Base-by-base conservation (phyloP, 495 filamentous ascomycete species). In the Podospora fimiseda region DNA sequence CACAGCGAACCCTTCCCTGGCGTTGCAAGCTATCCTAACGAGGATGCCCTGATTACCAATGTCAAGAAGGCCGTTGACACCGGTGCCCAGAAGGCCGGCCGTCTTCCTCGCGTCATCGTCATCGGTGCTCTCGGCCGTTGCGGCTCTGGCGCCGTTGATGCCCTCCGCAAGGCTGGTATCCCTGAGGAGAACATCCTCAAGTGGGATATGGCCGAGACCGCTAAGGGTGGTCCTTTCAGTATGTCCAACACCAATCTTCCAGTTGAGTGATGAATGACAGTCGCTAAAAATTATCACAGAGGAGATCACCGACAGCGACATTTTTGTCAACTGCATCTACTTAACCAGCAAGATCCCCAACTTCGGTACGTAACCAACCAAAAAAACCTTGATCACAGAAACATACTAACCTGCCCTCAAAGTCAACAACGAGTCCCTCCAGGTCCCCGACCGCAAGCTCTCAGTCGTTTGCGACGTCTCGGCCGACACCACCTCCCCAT, bases 121-220 rank as follows among this genome's bases (percentile, higher is more conserved):
- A 84, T 84, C 49, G 82, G 82, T 41, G 82, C 82, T 8, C 68
- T 95, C 19, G 92, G 93, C 49, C 85, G 92, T 48, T 96, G 91
- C 65, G 93, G 92, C 19, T 80, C 76, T 9, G 93, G 92, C 41
- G 89, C 93, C 20, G 84, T 95, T 3, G 84, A 92, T 47, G 71
- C 93, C 52, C 87, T 85, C 59, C 75, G 80, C 60, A 82, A 84
- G 70, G 85, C 82, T 19, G 92, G 90, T 41, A 74, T 96, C 24
- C 80, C 83, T 9, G 79, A 84, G 15, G 79, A 81, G 53, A 80
- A 87, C 58, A 82, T 95, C 58, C 69, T 92, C 60, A 81, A 90
- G 75, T 96, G 92, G 92, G 93, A 97, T 76, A 78, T 98, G 70
- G 83, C 76, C 1, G 93, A 96, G 80, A 96, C 92, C n/a, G 74